Base-by-base conservation (phyloP, 2,329 filamentous ascomycete genomes). In the Cladobotryum protrusum region DNA sequence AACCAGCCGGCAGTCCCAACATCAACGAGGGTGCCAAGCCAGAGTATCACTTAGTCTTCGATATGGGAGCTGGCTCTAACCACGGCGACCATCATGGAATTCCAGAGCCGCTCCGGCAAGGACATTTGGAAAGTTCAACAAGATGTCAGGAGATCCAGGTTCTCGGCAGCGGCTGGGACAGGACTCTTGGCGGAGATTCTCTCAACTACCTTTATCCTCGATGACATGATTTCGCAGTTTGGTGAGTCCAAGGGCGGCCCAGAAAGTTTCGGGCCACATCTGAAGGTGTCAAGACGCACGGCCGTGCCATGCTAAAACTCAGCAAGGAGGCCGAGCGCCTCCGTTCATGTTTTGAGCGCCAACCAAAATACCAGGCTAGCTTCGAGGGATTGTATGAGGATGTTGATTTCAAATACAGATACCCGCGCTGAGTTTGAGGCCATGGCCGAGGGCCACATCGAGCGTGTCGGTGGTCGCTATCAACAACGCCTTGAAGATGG, bases 61-160 rank as follows among this genome's bases (percentile, higher is more conserved):
- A 99, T 65, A 97, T 99, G 91, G 93, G 93, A 58, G 91, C 93
- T 58, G 93, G 93, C 4, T 96, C 89, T 42, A 92, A 87, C 92
- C 32, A 95, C 89, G 60, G 92, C 92, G 4, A 93, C 90, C 6
- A 75, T 99, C 47, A 72, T 99, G 65, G 86, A 85, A 61, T 96
- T 99, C 72, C 91, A 96, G 68, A 87, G 87, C 64, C 85, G 86
- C 59, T 84, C 79, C 2, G 85, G 97, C 55, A 99, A 97, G 76
- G 92, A 96, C 60, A 72, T 95, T 92, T 49, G 91, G 90, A 57
- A 90, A 87, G 67, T 92, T 82, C 74, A 97, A 96, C 77, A 97
- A 97, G 80, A 96, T 90, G 97, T 32, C 93, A 97, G 65, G 93
- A 99, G 67, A 86, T 97, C n/a, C 82, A 89, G 54, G 88, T 95